A percentile compares a stretch with the other conserved stretches of the same genome.
Evolutionary conservation across 768 basidiomycete genomes (phyloP).

Genomic region (Paxillus involutus): DNA sequence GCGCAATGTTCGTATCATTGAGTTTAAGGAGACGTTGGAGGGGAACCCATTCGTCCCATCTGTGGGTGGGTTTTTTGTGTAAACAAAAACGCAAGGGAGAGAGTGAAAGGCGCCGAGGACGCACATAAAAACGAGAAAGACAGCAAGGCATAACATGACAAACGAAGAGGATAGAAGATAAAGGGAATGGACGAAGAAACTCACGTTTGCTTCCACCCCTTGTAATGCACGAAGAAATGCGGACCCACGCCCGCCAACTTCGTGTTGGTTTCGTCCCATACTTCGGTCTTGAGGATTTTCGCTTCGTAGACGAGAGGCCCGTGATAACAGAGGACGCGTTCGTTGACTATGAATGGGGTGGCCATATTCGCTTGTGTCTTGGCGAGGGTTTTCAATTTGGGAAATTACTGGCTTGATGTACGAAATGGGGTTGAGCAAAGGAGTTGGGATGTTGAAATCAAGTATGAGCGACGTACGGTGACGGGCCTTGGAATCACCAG

Average conservation of each 20-base stretch:
- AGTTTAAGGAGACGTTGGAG: conserved; percentile 76
- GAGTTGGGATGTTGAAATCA: no score
- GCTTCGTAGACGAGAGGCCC: conserved; percentile 96
- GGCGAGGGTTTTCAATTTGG: no score
- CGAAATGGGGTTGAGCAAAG: no score
- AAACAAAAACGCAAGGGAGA: background rate
- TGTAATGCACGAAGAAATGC: conserved; percentile 97
- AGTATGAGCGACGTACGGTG: no score
- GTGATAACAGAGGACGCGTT: conserved; percentile 91
- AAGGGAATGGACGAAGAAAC: conserved; percentile 18
- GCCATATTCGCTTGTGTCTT: conserved; percentile 7
- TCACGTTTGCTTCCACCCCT: conserved; percentile 98
- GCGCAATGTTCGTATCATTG: conserved; percentile 74
- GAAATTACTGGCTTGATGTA: no score
- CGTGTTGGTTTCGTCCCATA: conserved; percentile 62
- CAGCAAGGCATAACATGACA: background rate
- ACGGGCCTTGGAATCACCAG: no score
- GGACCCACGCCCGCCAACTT: conserved; percentile 63
- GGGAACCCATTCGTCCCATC: conserved; percentile 97
- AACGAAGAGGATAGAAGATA: no score
- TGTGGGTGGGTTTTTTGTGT: background rate
- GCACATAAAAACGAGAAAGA: background rate
- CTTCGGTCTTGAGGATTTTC: conserved; percentile 74
- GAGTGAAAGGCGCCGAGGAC: background rate
- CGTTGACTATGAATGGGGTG: conserved; percentile 53